Base-by-base conservation (phyloP, 768 basidiomycete genomes). In the Lactarius indigo region DNA sequence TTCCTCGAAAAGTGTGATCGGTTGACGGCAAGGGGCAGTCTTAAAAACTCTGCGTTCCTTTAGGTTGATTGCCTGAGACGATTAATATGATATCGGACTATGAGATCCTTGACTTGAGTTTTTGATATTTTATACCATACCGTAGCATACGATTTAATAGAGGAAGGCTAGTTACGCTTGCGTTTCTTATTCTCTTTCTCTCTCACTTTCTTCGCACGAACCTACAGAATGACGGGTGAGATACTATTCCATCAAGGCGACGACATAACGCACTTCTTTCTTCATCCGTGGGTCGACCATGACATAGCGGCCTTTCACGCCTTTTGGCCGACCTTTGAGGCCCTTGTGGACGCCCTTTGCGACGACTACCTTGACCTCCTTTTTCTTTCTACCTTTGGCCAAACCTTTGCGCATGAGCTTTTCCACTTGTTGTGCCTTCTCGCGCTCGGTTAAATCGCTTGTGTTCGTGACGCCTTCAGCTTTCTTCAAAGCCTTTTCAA, bases 201-300 rank as follows among this genome's bases (percentile, higher is more conserved):
- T 74, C 80, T 85, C 59, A 90, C 83, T 78, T 92, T 96, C 75
- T 86, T 83, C 4, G 92, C 93, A 35, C 92, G 87, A n/a, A 91
- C 77, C 92, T 96, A 71, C 17, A 57, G 41, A 66, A 44, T 61
- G 28, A 60, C 60, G 37, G 70, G 61, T 70, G 44, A 70, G n/a
- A 41, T 55, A 12, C 52, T 63, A 41, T 15, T 57, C 60, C 50
- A 42, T 59, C 4, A 52, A 31, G 65, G 58, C 58, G 64, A 52
- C 62, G 50, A 56, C 69, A 28, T 33, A 55, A 76, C 83, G 41
- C 52, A 91, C 92, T 85, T 94, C 92, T 84, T 96, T 97, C 77
- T 84, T 92, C 90, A 95, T 94, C 70, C 96, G 82, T 5, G 93
- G 79, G 77, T 97, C 96, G 1, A 96, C 94, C 93, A 97, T 97